Percentiles rank a stretch among this genome's conserved stretches.
Conservation (phyloP, 2,329 filamentous ascomycete species). For the Dactylellina drechsleri region DNA sequence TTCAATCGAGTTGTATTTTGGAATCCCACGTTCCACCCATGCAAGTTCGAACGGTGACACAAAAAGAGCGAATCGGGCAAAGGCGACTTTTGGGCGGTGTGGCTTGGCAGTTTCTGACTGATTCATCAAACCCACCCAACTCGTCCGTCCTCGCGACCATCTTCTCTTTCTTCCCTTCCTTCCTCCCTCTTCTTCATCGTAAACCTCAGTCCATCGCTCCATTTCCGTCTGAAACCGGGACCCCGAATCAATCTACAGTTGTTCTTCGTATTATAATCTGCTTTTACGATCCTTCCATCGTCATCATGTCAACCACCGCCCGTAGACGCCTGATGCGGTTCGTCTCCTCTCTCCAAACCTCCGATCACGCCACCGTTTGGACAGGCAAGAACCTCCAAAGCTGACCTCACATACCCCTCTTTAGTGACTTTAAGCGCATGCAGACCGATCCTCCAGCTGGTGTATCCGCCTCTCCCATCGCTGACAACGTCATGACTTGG, state of each 20-base stretch:
- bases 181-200: constrained; percentile 5
- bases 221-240: neutral
- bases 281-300: neutral
- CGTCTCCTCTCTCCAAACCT: constrained; percentile 33
- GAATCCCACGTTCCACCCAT: no score
- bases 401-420: constrained; percentile 19
- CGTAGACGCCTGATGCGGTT: constrained; percentile 94
- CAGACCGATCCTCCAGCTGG: constrained; percentile 97
- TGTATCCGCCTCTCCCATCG: constrained; percentile 93
- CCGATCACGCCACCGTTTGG: constrained; percentile 23
- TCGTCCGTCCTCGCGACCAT: constrained; percentile 30
- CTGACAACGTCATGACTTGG: constrained; percentile 98
- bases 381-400: constrained; percentile 54
- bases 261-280: neutral
- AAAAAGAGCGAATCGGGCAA: no score
- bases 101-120: constrained; percentile 34
- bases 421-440: constrained; percentile 77
- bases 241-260: neutral
- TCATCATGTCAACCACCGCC: constrained; percentile 86
- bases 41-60: no score
- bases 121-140: constrained; percentile 29
- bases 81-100: neutral
- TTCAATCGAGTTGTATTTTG: no score
- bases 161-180: constrained; percentile 3
- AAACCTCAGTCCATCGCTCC: constrained; percentile 17